phyloP scores from a whole-genome alignment of 2,329 filamentous ascomycete genomes.

The Fusarium concolor region DNA sequence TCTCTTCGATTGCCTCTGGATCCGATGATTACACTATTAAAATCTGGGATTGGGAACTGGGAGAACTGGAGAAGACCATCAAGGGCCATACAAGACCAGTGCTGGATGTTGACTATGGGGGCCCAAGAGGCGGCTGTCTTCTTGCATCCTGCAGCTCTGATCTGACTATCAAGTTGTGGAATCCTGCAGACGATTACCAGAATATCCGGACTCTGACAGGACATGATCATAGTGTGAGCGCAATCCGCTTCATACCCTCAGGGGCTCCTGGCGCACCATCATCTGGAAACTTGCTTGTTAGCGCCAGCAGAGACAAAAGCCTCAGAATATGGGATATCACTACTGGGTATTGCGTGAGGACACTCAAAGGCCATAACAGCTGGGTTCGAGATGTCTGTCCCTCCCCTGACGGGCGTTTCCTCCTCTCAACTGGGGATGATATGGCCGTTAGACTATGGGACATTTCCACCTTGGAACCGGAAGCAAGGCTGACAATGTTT shows the following conservation, averaged over 20 bases:
- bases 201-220: slow-evolving; percentile 93
- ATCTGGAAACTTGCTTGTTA: slow-evolving; percentile 85
- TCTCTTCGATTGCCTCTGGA: slow-evolving; percentile 88
- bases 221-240: slow-evolving; percentile 91
- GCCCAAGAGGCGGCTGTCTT: slow-evolving; percentile 76
- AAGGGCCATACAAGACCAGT: slow-evolving; percentile 93
- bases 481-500: slow-evolving; percentile 81
- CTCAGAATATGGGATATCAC: slow-evolving; percentile 92
- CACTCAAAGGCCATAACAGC: slow-evolving; percentile 82
- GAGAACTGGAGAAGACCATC: slow-evolving; percentile 87
- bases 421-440: slow-evolving; percentile 86
- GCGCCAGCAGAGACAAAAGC: slow-evolving; percentile 85
- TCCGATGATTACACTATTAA: slow-evolving; percentile 95
- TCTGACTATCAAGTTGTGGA: slow-evolving; percentile 93
- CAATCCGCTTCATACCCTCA: slow-evolving; percentile 89
- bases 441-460: slow-evolving; percentile 88
- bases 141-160: slow-evolving; percentile 81
- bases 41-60: slow-evolving; percentile 96
- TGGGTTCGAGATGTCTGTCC: slow-evolving; percentile 93
- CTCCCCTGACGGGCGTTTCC: slow-evolving; percentile 83
- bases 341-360: slow-evolving; percentile 90
- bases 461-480: slow-evolving; percentile 66
- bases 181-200: slow-evolving; percentile 90
- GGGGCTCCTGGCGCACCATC: too few species aligned
- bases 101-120: slow-evolving; percentile 89